Percentiles rank a stretch among this genome's conserved stretches.
Evolutionary conservation across 129 eudicot species (phyloP).

Genomic region (Flaveria robusta): DNA sequence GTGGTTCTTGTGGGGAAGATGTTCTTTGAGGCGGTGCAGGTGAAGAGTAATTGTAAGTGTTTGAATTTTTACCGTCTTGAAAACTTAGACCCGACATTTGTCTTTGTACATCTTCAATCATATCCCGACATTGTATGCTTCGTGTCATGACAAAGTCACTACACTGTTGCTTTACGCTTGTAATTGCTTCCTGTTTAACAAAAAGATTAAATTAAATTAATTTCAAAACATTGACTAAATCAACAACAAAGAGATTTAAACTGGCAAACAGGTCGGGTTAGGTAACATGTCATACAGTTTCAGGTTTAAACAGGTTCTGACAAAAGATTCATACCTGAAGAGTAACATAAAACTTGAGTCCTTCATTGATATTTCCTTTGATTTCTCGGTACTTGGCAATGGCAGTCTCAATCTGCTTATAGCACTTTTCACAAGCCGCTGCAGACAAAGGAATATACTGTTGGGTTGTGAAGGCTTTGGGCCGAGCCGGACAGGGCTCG

Average conservation of each 20-base stretch:
- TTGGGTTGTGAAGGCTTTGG: too few relatives aligned
- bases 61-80: slow-evolving; percentile 59
- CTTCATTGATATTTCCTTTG: slow-evolving; percentile 89
- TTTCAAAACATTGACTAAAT: background rate
- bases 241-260: background rate
- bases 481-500: too few relatives aligned
- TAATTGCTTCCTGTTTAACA: slow-evolving; percentile 84
- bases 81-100: slow-evolving; percentile 86
- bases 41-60: slow-evolving; percentile 56
- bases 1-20: slow-evolving; percentile 44
- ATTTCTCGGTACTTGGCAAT: slow-evolving; percentile 85
- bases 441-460: slow-evolving; percentile 15
- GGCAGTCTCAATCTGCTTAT: slow-evolving; percentile 97
- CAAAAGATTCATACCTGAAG: slow-evolving; percentile 66
- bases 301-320: background rate
- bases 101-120: slow-evolving; percentile 89
- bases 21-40: slow-evolving; percentile 57
- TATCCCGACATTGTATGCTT: slow-evolving; percentile 91
- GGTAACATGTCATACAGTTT: background rate
- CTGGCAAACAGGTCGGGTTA: background rate
- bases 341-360: slow-evolving; percentile 95
- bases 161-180: slow-evolving; percentile 90
- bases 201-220: background rate
- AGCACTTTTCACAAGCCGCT: slow-evolving; percentile 84
- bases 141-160: slow-evolving; percentile 96